A percentile compares a stretch with the other conserved stretches of the same genome.
These are phyloP conservation scores for Blepharisma stoltei DNA, from an alignment of 73 alveolate species.

Conservation along the genomic window DNA sequence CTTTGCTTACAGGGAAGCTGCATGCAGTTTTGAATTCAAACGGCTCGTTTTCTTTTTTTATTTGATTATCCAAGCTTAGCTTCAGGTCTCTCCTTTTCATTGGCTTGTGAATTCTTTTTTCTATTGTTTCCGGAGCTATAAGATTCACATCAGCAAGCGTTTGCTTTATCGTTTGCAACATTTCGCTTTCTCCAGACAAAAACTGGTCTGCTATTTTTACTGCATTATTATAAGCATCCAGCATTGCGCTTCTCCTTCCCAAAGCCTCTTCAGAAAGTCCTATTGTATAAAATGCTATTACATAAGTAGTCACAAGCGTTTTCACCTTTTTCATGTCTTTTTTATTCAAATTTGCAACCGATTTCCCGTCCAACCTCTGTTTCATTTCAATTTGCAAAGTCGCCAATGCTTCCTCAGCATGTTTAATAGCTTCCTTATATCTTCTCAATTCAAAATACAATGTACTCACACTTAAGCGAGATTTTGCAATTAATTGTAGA, in stretches of 20 bases:
- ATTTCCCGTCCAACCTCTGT: neutral
- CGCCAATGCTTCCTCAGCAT: conserved; percentile 16
- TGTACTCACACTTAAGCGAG: conserved; percentile 8
- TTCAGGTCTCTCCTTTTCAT: too few species aligned
- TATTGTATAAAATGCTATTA: neutral
- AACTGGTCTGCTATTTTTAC: neutral
- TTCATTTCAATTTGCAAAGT: conserved; percentile 9
- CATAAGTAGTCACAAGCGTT: neutral
- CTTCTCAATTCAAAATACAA: conserved; percentile 3
- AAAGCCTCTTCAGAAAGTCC: conserved; percentile 15
- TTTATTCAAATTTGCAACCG: neutral
- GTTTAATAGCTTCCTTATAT: conserved; percentile 4
- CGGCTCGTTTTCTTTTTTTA: too few species aligned
- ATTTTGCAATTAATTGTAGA: neutral
- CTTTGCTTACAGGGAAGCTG: too few species aligned
- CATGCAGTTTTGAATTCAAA: too few species aligned
- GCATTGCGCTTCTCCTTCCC: neutral
- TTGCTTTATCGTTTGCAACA: neutral
- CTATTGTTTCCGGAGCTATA: too few species aligned
- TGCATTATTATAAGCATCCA: conserved; percentile 13
- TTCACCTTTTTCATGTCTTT: neutral
- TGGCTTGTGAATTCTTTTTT: too few species aligned
- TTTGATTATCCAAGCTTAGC: too few species aligned
- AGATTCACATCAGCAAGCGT: too few species aligned
- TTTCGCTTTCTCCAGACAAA: neutral